Percentiles rank a stretch among this genome's conserved stretches.
These are phyloP conservation scores for Monosiga brevicollis DNA, from an alignment of 78 protist genomes.

Conservation along the genomic window DNA sequence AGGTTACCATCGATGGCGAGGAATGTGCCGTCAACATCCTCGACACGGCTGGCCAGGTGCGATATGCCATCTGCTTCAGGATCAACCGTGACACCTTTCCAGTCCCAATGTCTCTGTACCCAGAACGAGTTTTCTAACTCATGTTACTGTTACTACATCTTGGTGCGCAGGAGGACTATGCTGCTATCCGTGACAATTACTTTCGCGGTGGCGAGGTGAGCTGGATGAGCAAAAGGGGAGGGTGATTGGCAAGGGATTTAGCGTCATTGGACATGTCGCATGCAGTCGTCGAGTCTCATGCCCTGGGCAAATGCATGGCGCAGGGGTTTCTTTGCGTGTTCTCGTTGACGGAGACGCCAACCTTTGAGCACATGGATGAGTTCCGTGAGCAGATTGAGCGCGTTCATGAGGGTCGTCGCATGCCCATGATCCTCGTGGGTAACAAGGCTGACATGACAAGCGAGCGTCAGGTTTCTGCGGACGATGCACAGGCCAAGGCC, in stretches of 20 bases:
- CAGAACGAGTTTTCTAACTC: too few species aligned
- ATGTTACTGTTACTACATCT: too few species aligned
- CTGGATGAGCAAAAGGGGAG: too few species aligned
- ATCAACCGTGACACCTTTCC: too few species aligned
- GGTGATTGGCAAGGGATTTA: too few species aligned
- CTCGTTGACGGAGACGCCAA: slow-evolving; percentile 1
- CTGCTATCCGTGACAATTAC: slow-evolving; percentile 49
- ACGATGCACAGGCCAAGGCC: neutral
- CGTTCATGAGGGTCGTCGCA: slow-evolving; percentile 56
- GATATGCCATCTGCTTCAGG: too few species aligned
- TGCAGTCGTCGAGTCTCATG: too few species aligned
- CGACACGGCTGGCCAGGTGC: slow-evolving; percentile 43
- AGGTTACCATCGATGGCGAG: slow-evolving; percentile 10
- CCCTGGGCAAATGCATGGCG: too few species aligned
- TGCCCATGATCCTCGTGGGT: slow-evolving; percentile 43
- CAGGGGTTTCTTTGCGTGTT: slow-evolving; percentile 40
- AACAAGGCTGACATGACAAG: slow-evolving; percentile 45
- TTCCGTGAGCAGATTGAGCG: slow-evolving; percentile 57
- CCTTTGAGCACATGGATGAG: slow-evolving; percentile 22
- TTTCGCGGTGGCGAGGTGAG: slow-evolving; percentile 32
- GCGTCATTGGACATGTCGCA: too few species aligned
- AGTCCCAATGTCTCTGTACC: too few species aligned
- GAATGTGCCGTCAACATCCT: slow-evolving; percentile 10
- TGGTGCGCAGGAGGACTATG: slow-evolving; percentile 43
- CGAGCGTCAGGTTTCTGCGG: slow-evolving; percentile 5